Conservation (phyloP, 495 filamentous ascomycete genomes). For the Podospora didyma region DNA sequence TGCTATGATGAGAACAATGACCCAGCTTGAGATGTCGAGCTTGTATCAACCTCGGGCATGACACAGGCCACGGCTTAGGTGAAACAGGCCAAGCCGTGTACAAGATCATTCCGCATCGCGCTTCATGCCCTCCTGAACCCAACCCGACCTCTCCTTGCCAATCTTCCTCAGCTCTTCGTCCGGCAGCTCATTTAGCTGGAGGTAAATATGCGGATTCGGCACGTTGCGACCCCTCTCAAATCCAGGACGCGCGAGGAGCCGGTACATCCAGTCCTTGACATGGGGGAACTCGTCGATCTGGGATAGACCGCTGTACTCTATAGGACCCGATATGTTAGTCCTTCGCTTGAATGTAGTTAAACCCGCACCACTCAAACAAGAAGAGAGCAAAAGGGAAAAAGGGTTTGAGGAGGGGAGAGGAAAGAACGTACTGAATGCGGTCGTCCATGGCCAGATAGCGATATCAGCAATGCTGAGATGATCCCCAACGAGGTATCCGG, state of each 20-base stretch:
- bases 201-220: not conserved
- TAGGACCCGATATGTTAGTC: not conserved
- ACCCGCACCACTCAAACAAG: too few species aligned
- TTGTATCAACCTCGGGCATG: not conserved
- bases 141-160: not conserved
- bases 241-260: slow-evolving; percentile 1
- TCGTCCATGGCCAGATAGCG: not conserved
- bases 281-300: not conserved
- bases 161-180: slow-evolving; percentile 3
- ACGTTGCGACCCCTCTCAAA: slow-evolving; percentile 1
- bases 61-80: not conserved
- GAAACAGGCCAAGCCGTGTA: not conserved
- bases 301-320: not conserved
- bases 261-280: not conserved
- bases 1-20: too few species aligned
- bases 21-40: not conserved
- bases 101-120: not conserved
- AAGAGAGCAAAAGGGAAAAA: not conserved
- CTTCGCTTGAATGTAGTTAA: not conserved
- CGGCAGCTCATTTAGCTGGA: not conserved
- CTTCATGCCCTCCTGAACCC: not conserved
- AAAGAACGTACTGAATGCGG: not conserved
- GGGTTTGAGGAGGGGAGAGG: not conserved
- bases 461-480: slow-evolving; percentile 3
- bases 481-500: not conserved